phyloP scores from a whole-genome alignment of 1,284 basidiomycete species.

The Schizophyllum amplum region DNA sequence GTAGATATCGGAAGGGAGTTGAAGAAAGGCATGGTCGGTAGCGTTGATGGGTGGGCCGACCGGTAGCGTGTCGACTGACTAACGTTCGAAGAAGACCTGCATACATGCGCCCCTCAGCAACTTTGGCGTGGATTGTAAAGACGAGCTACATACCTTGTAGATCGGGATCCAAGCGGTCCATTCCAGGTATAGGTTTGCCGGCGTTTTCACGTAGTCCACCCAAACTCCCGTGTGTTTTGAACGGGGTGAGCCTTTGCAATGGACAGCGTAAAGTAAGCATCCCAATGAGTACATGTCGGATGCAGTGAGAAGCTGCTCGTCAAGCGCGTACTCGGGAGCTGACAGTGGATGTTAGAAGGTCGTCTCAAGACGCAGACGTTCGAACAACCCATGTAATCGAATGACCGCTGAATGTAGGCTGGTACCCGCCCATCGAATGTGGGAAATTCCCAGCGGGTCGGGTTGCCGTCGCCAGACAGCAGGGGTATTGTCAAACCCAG shows the following conservation, averaged over 20 bases:
- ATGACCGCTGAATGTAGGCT: slow-evolving; percentile 81
- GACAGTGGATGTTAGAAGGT: slow-evolving; percentile 2
- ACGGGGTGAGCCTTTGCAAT: slow-evolving; percentile 87
- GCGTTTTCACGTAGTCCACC: slow-evolving; percentile 75
- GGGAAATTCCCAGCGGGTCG: slow-evolving; percentile 83
- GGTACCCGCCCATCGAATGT: slow-evolving; percentile 80
- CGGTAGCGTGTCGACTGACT: slow-evolving; percentile 70
- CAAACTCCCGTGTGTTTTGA: slow-evolving; percentile 81
- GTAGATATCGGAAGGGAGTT: slow-evolving; percentile 96
- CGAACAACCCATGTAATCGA: slow-evolving; percentile 84
- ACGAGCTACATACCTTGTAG: slow-evolving; percentile 44
- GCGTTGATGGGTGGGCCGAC: slow-evolving; percentile 71
- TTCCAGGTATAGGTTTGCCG: slow-evolving; percentile 53
- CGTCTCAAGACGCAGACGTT: not conserved
- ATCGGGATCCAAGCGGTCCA: slow-evolving; percentile 59
- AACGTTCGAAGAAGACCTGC: slow-evolving; percentile 72
- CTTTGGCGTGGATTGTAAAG: not conserved
- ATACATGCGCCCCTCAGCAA: slow-evolving; percentile 8
- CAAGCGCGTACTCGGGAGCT: slow-evolving; percentile 95
- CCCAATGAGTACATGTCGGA: slow-evolving; percentile 96
- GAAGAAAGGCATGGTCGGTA: slow-evolving; percentile 86
- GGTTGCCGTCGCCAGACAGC: slow-evolving; percentile 58
- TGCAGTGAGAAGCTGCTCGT: slow-evolving; percentile 77
- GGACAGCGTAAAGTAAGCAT: slow-evolving; percentile 84
- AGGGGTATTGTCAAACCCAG: slow-evolving; percentile 84